phyloP scores from a whole-genome alignment of 1,284 basidiomycete genomes.

The Bjerkandera adusta region DNA sequence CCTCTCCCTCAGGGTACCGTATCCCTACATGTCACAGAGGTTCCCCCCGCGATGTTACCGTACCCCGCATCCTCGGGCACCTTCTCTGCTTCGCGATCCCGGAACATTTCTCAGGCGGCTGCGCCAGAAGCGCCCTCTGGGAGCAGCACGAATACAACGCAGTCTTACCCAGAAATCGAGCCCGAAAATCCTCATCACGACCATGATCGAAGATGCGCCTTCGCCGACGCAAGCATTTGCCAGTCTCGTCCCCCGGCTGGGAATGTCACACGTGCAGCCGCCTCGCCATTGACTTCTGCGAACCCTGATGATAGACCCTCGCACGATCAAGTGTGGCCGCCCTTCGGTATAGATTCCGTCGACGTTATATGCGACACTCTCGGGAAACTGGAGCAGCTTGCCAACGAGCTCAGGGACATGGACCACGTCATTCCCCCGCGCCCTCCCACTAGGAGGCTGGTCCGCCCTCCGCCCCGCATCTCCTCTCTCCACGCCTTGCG shows the following conservation, averaged over 20 bases:
- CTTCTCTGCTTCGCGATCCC: no score
- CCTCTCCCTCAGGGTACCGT: no score
- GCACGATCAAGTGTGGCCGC: no score
- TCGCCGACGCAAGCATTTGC: constrained; percentile 1
- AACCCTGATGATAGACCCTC: neutral
- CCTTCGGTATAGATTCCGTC: neutral
- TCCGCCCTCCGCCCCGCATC: neutral
- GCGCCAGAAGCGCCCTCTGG: no score
- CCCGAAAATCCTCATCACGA: neutral
- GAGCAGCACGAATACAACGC: no score
- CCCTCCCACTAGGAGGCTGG: neutral
- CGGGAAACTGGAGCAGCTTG: constrained; percentile 15
- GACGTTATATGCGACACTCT: constrained; percentile 12
- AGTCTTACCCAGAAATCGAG: no score
- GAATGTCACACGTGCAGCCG: neutral
- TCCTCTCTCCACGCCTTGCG: constrained; percentile 3
- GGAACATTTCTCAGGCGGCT: no score
- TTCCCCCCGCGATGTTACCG: no score
- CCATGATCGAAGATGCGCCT: neutral
- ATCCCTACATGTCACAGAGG: no score
- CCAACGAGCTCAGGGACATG: constrained; percentile 8
- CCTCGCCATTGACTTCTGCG: neutral
- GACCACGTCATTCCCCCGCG: neutral
- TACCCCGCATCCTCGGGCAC: no score
- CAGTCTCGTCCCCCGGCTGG: neutral